phyloP scores from a whole-genome alignment of 306 rosid genomes.

The Senna siamea region DNA sequence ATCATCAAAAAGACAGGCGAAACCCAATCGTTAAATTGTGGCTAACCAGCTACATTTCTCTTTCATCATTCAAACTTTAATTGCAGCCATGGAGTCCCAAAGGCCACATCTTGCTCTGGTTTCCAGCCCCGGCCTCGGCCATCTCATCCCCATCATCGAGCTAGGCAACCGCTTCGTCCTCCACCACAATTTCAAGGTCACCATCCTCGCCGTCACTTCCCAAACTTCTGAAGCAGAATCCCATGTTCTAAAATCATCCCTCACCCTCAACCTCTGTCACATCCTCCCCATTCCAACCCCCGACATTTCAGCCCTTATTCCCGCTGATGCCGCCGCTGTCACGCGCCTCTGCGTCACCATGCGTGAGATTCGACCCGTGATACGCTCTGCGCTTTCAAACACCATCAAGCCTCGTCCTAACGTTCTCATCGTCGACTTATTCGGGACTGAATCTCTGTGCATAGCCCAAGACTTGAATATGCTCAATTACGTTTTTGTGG shows the following conservation, averaged over 20 bases:
- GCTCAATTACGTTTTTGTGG: background rate
- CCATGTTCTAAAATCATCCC: slow-evolving; percentile 21
- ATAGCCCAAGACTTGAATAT: slow-evolving; percentile 34
- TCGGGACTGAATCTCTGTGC: background rate
- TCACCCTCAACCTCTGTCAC: slow-evolving; percentile 10
- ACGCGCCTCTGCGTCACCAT: background rate
- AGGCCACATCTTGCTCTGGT: too few species aligned
- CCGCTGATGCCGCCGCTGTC: background rate
- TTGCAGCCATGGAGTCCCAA: too few species aligned
- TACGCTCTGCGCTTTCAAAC: background rate
- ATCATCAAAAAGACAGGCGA: too few species aligned
- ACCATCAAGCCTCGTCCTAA: background rate
- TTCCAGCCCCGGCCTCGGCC: too few species aligned
- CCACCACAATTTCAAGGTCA: slow-evolving; percentile 29
- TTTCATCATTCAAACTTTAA: too few species aligned
- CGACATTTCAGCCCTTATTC: slow-evolving; percentile 16
- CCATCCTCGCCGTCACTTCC: slow-evolving; percentile 37
- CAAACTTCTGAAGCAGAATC: slow-evolving; percentile 24
- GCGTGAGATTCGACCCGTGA: background rate
- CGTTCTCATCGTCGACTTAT: slow-evolving; percentile 9
- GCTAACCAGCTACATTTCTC: too few species aligned
- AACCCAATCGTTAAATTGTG: too few species aligned
- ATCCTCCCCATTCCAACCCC: slow-evolving; percentile 37
- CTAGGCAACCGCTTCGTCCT: slow-evolving; percentile 41
- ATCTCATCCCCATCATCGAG: slow-evolving; percentile 41